phyloP scores from a whole-genome alignment of 768 basidiomycete genomes.

The Agrocybe pediades region DNA sequence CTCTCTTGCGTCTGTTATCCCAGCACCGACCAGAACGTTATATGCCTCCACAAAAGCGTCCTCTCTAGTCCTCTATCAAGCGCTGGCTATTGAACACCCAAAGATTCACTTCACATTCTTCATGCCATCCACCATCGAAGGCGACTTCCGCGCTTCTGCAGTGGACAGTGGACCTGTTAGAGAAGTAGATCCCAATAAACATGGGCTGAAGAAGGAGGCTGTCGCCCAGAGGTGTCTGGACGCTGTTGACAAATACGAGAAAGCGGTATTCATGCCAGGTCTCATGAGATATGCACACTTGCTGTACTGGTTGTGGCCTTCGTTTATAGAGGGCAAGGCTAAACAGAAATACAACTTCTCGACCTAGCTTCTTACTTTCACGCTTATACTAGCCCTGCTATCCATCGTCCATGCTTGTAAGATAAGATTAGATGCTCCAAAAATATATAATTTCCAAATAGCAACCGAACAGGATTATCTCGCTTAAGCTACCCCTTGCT shows the following conservation, averaged over 20 bases:
- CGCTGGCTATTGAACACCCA: constrained; percentile 81
- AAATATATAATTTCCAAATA: background rate
- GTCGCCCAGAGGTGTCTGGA: constrained; percentile 63
- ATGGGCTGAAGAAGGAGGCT: constrained; percentile 57
- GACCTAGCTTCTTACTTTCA: too few species aligned
- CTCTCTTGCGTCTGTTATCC: constrained; percentile 75
- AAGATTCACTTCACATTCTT: constrained; percentile 60
- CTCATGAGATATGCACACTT: constrained; percentile 49
- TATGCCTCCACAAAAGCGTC: constrained; percentile 87
- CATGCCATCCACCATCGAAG: constrained; percentile 73
- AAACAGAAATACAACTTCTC: constrained; percentile 65
- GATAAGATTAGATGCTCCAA: background rate
- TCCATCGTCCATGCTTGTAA: too few species aligned
- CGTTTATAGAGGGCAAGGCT: constrained; percentile 57
- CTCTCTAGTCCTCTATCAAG: constrained; percentile 74
- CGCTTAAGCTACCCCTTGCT: background rate
- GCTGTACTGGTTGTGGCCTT: constrained; percentile 67
- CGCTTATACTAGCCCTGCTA: too few species aligned
- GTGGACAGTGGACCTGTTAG: constrained; percentile 56
- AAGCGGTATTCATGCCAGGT: constrained; percentile 58
- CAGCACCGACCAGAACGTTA: constrained; percentile 82
- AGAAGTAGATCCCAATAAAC: constrained; percentile 55
- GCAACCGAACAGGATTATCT: background rate
- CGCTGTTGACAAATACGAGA: constrained; percentile 61
- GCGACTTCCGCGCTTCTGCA: constrained; percentile 78